These are phyloP conservation scores for Talaromyces funiculosus DNA, from an alignment of 2,329 filamentous ascomycete genomes.

Conservation along the genomic window DNA sequence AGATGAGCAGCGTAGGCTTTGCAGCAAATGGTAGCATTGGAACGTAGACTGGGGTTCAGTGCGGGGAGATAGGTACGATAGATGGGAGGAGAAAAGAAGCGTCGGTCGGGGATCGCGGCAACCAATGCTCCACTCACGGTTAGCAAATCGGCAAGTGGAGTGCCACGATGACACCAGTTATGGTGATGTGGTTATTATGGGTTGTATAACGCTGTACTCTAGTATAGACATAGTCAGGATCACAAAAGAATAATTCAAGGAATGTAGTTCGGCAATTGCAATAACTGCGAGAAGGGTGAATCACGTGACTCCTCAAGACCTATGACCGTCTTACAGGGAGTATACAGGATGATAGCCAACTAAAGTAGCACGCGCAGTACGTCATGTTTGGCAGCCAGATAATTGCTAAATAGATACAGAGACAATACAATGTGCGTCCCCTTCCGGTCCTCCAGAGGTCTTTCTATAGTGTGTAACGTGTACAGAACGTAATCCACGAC, in stretches of 20 bases:
- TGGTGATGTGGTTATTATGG: not conserved
- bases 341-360: no score
- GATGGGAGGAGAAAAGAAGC: not conserved
- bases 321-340: not conserved
- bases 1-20: not conserved
- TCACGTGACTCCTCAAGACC: not conserved
- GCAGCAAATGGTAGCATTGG: not conserved
- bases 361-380: no score
- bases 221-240: no score
- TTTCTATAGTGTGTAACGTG: no score
- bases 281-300: not conserved
- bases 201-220: no score
- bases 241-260: no score
- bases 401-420: no score
- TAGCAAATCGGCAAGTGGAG: constrained; percentile 15
- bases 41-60: not conserved
- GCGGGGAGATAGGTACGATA: not conserved
- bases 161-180: not conserved
- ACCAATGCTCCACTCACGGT: constrained; percentile 5
- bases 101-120: constrained; percentile 3
- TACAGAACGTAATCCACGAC: no score
- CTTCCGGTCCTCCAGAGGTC: no score
- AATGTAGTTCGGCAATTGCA: not conserved
- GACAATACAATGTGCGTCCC: no score
- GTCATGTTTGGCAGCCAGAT: no score